Base-by-base conservation (phyloP, 2,329 filamentous ascomycete genomes). In the Phaeosphaeriaceae sp. region DNA sequence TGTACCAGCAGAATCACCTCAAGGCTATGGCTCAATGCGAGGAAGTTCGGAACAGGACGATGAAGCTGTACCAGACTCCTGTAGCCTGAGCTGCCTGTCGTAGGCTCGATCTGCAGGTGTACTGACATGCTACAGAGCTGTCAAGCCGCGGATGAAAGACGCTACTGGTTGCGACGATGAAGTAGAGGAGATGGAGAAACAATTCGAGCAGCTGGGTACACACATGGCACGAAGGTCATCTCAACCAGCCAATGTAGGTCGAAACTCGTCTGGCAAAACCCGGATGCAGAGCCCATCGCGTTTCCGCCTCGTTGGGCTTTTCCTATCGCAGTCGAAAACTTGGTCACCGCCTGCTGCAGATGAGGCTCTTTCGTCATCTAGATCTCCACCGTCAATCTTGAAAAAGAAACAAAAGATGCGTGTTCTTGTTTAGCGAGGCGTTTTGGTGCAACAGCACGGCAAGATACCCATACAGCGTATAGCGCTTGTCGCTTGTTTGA, bases 1-100 rank as follows among this genome's bases (percentile, higher is more conserved):
- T 83, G 9, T 86, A 86, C 7, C 86, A 84, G 59, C 83, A 86
- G 45, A 82, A 82, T 58, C 90, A 93, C 69, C 83, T 85, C 56
- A 74, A 81, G 56, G 83, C 84, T 10, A 78, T 92, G 56, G 62
- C 67, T 51, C 65, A 69, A 59, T 76, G 73, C 53, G 68, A 72
- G 54, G 70, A 73, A 48, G 63, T 73, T n/a, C 62, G 71, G 9
- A 70, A 71, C 47, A 72, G 72, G 59, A 63, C 69, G 7, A 66
- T 70, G 48, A 74, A 71, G 66, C 42, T 70, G 67, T 67, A 66
- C 52, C 63, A 67, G 60, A 57, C 57, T 50, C 60, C 62, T 47
- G 57, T 57, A 44, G 36, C 40, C 46, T 61, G 45, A 57, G 20
- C n/a, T n/a, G 4, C 15, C 15, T 27, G 7, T 31, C 15, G 40